Conservation (phyloP, 1,284 basidiomycete species). For the Ustilago hordei region DNA sequence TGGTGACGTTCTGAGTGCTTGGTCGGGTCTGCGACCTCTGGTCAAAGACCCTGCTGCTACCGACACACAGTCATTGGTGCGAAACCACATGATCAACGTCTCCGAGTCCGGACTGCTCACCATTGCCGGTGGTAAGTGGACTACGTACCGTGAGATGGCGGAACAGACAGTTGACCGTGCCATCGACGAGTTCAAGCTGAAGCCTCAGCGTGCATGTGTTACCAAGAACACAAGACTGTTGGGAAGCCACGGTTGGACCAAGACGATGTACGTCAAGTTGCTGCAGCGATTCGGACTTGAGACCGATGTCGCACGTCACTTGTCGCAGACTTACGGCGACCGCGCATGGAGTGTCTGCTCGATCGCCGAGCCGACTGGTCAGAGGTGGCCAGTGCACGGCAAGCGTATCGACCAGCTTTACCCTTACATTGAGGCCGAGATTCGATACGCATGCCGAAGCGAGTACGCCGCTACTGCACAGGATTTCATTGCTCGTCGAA, state of each 20-base stretch:
- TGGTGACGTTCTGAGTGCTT: slow-evolving; percentile 96
- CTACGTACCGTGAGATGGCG: slow-evolving; percentile 93
- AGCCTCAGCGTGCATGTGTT: slow-evolving; percentile 76
- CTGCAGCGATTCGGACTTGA: slow-evolving; percentile 87
- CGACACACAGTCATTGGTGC: slow-evolving; percentile 86
- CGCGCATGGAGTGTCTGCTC: slow-evolving; percentile 93
- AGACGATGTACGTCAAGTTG: slow-evolving; percentile 96
- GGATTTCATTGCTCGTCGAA: slow-evolving; percentile 92
- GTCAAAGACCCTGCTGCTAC: slow-evolving; percentile 85
- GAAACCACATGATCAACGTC: slow-evolving; percentile 94
- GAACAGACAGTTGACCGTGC: slow-evolving; percentile 93
- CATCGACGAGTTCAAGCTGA: slow-evolving; percentile 80
- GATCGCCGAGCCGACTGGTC: slow-evolving; percentile 82
- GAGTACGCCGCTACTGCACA: slow-evolving; percentile 91
- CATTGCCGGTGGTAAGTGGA: slow-evolving; percentile 98
- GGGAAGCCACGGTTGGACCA: slow-evolving; percentile 93
- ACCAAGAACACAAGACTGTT: slow-evolving; percentile 86
- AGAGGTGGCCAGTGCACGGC: slow-evolving; percentile 87
- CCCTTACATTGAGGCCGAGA: slow-evolving; percentile 93
- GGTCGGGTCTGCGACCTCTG: slow-evolving; percentile 90
- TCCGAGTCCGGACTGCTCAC: slow-evolving; percentile 85
- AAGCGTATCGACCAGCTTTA: slow-evolving; percentile 81
- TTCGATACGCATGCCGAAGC: slow-evolving; percentile 86
- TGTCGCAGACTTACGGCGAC: slow-evolving; percentile 94
- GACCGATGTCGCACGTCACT: slow-evolving; percentile 90